Base-by-base conservation (phyloP, 352 stramenopile species). In the Phytophthora pisi region DNA sequence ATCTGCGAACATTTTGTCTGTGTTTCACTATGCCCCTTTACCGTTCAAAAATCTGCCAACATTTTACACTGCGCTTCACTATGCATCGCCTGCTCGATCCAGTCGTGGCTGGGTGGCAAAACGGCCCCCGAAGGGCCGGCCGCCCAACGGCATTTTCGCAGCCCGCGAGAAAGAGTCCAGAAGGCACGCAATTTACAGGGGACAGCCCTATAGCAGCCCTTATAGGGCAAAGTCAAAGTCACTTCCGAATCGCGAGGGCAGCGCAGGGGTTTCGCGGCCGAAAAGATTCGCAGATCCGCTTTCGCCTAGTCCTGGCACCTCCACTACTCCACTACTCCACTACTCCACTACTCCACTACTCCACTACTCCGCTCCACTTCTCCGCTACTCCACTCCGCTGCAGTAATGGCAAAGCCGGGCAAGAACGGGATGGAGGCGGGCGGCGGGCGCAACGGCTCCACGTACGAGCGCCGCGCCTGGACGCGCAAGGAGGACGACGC, bases 401-500 rank as follows among this genome's bases (percentile, higher is more conserved):
- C 36, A 42, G 36, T 16, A 42, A 92, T 90, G 84, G 75, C 77
- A 20, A 94, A 92, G 65, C 65, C 86, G 15, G 51, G 61, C 28
- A 92, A 94, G 51, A 57, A 64, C 40, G 66, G 64, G 18, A 86
- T 78, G 82, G 75, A 68, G 49, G 63, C 20, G 64, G 36, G 36
- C 11, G 51, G 67, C 11, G 38, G 53, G 3, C 62, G 68, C 38
- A 57, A 55, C 20, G 82, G 84, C 9, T 91, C 84, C 6, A 90
- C 84, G 24, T 95, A 95, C 77, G 87, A 95, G 61, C 85, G 87
- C 26, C 82, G 87, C 30, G 87, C 87, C 18, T 95, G 87, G 87
- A 95, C 87, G 43, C 84, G 87, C 50, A 92, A 95, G 56, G 87
- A 95, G 63, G 87, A 95, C 66, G 87, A 95, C 51, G 82, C 83